phyloP scores from a whole-genome alignment of 2,329 filamentous ascomycete species.

The Calonectria leucothoes region DNA sequence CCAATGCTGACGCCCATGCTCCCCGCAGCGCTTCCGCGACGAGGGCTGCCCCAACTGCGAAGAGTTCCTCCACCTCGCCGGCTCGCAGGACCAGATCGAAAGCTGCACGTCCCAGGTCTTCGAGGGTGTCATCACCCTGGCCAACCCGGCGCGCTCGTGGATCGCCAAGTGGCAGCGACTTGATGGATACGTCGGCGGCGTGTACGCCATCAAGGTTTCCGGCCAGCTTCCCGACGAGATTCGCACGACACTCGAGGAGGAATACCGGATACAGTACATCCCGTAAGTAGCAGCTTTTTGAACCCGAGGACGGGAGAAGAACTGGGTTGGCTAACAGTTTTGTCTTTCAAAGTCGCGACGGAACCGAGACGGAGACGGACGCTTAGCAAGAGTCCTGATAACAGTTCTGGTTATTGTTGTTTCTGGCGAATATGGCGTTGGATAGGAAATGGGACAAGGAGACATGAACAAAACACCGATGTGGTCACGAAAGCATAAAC shows the following conservation, averaged over 20 bases:
- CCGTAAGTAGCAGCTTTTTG: conserved; percentile 56
- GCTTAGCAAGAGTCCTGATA: conserved; percentile 42
- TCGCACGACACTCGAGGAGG: conserved; percentile 69
- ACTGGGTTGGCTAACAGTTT: conserved; percentile 18
- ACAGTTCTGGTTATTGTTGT: conserved; percentile 29
- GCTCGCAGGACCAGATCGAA: conserved; percentile 83
- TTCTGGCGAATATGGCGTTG: conserved; percentile 50
- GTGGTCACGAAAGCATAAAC: conserved; percentile 24
- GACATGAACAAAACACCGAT: conserved; percentile 6
- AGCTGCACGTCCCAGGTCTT: conserved; percentile 97
- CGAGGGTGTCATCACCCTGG: conserved; percentile 88
- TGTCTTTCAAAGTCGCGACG: conserved; percentile 61
- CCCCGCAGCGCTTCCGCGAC: conserved; percentile 79
- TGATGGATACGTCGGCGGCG: conserved; percentile 86
- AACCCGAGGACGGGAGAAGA: background rate
- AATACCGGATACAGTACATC: conserved; percentile 73
- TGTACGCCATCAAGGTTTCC: conserved; percentile 95
- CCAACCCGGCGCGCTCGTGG: conserved; percentile 88
- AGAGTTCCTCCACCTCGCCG: conserved; percentile 84
- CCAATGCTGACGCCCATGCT: conserved; percentile 22
- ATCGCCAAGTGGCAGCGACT: conserved; percentile 97
- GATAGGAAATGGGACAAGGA: conserved; percentile 26
- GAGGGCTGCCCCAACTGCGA: conserved; percentile 98
- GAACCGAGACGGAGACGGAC: conserved; percentile 64
- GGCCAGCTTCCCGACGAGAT: conserved; percentile 80